Base-by-base conservation (phyloP, 2,329 filamentous ascomycete genomes). In the Epichloe elymi region DNA sequence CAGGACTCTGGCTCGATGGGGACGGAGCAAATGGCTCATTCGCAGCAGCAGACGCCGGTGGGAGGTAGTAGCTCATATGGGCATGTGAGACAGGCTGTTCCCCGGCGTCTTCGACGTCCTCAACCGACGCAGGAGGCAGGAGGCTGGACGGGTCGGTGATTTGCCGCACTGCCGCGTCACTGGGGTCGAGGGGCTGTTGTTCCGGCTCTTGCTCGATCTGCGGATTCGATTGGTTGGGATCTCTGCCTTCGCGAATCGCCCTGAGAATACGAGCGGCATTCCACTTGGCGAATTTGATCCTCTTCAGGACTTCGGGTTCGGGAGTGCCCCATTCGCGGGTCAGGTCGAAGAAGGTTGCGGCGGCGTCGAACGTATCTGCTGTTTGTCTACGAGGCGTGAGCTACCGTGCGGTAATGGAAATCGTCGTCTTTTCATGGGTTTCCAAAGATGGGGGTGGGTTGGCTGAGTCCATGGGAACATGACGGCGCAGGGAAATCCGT, bases 271-370 rank as follows among this genome's bases (percentile, higher is more conserved):
- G 81, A 37, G 91, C 73, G 2, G 91, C 90, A 65, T 97, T 94
- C 77, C 88, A 98, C 67, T 97, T 98, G 41, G 91, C 89, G 64
- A 88, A 98, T 66, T 94, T 96, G 68, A 91, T 88, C 73, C 95
- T 97, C 50, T 88, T 80, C 39, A 82, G 75, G 19, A 83, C 80
- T 61, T 97, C 89, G 1, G 78, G 69, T 36, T 95, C 87, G 11
- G 83, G 83, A 71, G 79, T 69, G 5, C 82, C 84, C 89, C 91
- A 98, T 60, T 95, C 85, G 56, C 83, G 83, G 51, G 88, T 78
- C 5, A 97, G 74, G 58, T 96, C 88, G 61, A 97, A 82, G 66
- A 98, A 97, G 0, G 89, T 95, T 0, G 88, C 84, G 0, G 93
- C 88, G 2, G 94, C 93, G 63, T 90, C 85, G 58, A 97, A 95